Evolutionary conservation across 2,329 filamentous ascomycete genomes (phyloP).

Genomic region (Falciphora oryzae): DNA sequence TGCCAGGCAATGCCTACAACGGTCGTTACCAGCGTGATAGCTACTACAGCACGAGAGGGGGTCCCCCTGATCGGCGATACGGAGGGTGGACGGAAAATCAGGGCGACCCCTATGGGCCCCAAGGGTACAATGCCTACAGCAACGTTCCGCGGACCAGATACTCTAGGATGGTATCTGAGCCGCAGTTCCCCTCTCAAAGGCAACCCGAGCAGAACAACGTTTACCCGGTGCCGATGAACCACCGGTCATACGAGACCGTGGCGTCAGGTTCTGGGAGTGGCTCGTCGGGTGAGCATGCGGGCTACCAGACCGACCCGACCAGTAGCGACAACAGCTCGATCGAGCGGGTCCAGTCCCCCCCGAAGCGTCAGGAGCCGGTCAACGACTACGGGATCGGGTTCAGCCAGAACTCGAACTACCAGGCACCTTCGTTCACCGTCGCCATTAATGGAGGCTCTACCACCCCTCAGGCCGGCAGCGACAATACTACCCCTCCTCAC

Average conservation of each 20-base stretch:
- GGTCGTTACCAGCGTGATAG: slow-evolving; percentile 45
- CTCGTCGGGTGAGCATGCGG: slow-evolving; percentile 66
- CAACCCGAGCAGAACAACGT: slow-evolving; percentile 35
- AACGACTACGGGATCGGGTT: slow-evolving; percentile 63
- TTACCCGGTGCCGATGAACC: slow-evolving; percentile 56
- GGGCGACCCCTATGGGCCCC: background rate
- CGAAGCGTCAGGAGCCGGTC: slow-evolving; percentile 44
- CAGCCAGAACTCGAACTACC: slow-evolving; percentile 36
- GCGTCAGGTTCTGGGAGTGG: slow-evolving; percentile 70
- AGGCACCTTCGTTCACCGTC: slow-evolving; percentile 32
- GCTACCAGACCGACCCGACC: slow-evolving; percentile 76
- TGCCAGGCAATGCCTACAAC: slow-evolving; percentile 24
- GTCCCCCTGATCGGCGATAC: slow-evolving; percentile 12
- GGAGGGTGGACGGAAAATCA: slow-evolving; percentile 3
- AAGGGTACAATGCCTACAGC: slow-evolving; percentile 27
- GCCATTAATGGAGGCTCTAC: slow-evolving; percentile 19
- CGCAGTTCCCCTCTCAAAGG: slow-evolving; percentile 33
- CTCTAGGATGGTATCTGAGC: slow-evolving; percentile 42
- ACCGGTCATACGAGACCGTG: slow-evolving; percentile 82
- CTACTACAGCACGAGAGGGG: slow-evolving; percentile 42
- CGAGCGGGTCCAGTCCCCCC: slow-evolving; percentile 60
- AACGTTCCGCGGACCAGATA: slow-evolving; percentile 26
- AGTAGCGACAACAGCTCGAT: slow-evolving; percentile 92
- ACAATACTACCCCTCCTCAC: slow-evolving; percentile 2
- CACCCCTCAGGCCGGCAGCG: slow-evolving; percentile 17